Evolutionary conservation across 495 filamentous ascomycete species (phyloP), one percentile per base, ranked within the genome.

Genomic region (Thozetella sp.): DNA sequence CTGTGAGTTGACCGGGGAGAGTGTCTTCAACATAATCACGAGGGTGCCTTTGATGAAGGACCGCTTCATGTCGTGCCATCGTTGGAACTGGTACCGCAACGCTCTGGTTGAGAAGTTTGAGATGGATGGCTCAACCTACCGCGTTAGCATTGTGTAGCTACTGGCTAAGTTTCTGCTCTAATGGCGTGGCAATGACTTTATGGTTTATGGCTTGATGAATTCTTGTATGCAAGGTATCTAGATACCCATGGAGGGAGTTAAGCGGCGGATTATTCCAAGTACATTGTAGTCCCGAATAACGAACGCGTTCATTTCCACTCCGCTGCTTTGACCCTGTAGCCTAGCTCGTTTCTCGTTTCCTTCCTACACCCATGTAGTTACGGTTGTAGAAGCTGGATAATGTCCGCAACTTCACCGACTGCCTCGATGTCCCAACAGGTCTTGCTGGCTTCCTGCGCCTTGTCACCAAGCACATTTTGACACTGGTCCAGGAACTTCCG

Each of bases 401-500:
- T 37, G 15, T 37, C 30, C 6, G 30, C 6, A 15, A 37, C 15
- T 6, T 37, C 30, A 37, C 15, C 30, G 15, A 15, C 6, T 6
- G 30, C 15, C 30, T 37, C 6, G 15, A 37, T 37, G 30, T 15
- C 15, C 30, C 30, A 37, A 15, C 30, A 37, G 15, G 30, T 6
- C 30, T 37, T 6, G 15, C 30, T 37, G 15, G 30, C 30, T 6
- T 6, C 30, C 30, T 59, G 13, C 20, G 48, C 1, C 40, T 25
- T 22, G n/a, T 48, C 34, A 2, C 64, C 71, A 10, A 73, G n/a
- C 17, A 73, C 53, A 1, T 53, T 37, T 6, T 51, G 50, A 58
- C 66, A 69, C 56, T 83, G 77, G 51, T 78, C 74, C 11, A 71
- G 34, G 45, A 85, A 85, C 58, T 86, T 85, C 54, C 63, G 65